phyloP scores from a whole-genome alignment of 2,329 filamentous ascomycete genomes.

The Colletotrichum theobromicola region DNA sequence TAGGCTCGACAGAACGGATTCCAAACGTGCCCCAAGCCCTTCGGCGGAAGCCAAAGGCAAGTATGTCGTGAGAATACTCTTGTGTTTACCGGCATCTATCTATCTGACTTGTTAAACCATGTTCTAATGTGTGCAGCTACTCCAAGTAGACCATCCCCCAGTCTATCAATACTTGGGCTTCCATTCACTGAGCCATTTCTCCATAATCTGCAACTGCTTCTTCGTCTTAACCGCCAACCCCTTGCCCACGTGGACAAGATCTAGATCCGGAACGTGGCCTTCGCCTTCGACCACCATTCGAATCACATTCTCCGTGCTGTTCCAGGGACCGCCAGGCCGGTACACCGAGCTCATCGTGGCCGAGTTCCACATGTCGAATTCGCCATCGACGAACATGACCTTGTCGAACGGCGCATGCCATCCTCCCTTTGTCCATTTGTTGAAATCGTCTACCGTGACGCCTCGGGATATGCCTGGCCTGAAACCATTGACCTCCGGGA shows the following conservation, averaged over 20 bases:
- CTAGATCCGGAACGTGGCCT: constrained; percentile 4
- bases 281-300: constrained; percentile 8
- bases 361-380: constrained; percentile 15
- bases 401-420: constrained; percentile 14
- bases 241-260: not conserved
- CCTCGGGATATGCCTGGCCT: constrained; percentile 4
- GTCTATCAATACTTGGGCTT: not conserved
- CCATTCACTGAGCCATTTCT: constrained; percentile 18
- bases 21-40: not conserved
- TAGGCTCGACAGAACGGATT: not conserved
- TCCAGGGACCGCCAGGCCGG: constrained; percentile 4
- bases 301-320: constrained; percentile 2
- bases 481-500: not conserved
- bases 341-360: constrained; percentile 12
- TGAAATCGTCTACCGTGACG: constrained; percentile 8
- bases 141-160: not conserved
- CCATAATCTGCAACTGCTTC: constrained; percentile 8
- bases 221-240: not conserved
- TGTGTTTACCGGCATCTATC: not conserved
- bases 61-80: not conserved
- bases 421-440: constrained; percentile 7
- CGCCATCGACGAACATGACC: constrained; percentile 17
- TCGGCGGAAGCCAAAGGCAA: not conserved
- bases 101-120: not conserved
- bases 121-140: not conserved